A percentile compares a stretch with the other conserved stretches of the same genome.
Evolutionary conservation across 176 grass and related monocot species (phyloP).

Genomic region (Oryza australiensis): DNA sequence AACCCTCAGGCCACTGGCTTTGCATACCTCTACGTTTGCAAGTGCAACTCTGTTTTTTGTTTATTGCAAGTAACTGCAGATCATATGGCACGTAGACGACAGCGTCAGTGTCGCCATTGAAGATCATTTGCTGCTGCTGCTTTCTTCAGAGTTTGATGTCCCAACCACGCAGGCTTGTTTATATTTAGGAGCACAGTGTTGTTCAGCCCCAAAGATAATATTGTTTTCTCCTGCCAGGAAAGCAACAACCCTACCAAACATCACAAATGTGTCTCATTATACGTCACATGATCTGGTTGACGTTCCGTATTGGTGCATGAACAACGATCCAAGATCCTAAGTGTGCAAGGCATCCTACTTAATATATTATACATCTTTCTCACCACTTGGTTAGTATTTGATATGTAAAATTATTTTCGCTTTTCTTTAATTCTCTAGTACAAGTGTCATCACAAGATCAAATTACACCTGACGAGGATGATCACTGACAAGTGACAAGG

Average conservation of each 20-base stretch:
- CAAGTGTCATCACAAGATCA: not conserved
- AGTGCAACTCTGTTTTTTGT: constrained; percentile 14
- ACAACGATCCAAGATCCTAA: not conserved
- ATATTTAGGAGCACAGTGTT: not conserved
- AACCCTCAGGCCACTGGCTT: not conserved
- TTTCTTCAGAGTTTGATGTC: not conserved
- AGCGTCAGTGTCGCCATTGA: not conserved
- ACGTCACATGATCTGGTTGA: constrained; percentile 1
- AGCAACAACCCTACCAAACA: not conserved
- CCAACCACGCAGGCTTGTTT: constrained; percentile 1
- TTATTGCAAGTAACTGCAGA: not conserved
- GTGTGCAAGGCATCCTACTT: not conserved
- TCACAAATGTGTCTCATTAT: not conserved
- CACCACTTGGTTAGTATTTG: not conserved
- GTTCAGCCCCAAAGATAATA: constrained; percentile 30
- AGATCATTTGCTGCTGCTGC: not conserved
- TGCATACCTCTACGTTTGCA: not conserved
- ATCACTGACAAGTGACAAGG: not conserved
- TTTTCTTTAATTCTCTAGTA: not conserved
- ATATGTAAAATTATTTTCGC: not conserved
- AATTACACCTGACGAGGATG: not conserved
- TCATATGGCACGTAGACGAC: not conserved
- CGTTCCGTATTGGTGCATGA: not conserved
- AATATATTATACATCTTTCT: not conserved
- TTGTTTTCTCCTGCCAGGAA: constrained; percentile 3